Base-by-base conservation (phyloP, 441 rosid genomes). In the Corymbia citriodora region DNA sequence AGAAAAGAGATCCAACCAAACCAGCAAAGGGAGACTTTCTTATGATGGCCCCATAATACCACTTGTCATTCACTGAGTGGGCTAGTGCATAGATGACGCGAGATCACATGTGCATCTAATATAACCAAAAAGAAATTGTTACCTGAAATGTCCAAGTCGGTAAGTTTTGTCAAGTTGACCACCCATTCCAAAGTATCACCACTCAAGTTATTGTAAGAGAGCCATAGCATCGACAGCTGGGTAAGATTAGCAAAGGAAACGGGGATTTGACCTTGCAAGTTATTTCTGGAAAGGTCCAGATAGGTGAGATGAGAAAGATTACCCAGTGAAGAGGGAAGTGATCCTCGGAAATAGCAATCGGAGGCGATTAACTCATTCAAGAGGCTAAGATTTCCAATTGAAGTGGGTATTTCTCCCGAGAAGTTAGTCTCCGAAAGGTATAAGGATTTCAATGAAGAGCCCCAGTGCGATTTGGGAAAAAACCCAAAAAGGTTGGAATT, bases 391-490 rank as follows among this genome's bases (percentile, higher is more conserved):
- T 87, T 87, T 74, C 90, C 89, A 8, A 92, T 89, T 40, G 92
- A 92, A 70, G 11, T 36, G 3, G 91, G 92, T 50, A 92, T 72
- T 89, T 88, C 88, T 49, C 93, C 91, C 1, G 25, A 90, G 53
- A 93, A 89, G 21, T 89, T 85, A 50, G 91, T 92, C 13, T 0
- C 0, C 0, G 0, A 25, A 63, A 93, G 89, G n/a, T 17, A 0
- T 19, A 89, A 7, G 1, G 4, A 17, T 55, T 87, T 50, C 2
- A 91, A 25, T 31, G 65, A 91, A 18, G 82, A 74, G 48, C 82
- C 68, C 18, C 36, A 40, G 10, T 86, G 57, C 40, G n/a, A 45
- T 36, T 88, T 49, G 7, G 90, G 92, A 3, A 92, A 31, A 40
- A 55, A 31, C 7, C 89, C 94, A 33, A 11, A 57, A 40, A 92